Evolutionary conservation across 768 basidiomycete genomes (phyloP), one percentile per base, ranked within the genome.

Genomic region (Dentipellis fragilis): DNA sequence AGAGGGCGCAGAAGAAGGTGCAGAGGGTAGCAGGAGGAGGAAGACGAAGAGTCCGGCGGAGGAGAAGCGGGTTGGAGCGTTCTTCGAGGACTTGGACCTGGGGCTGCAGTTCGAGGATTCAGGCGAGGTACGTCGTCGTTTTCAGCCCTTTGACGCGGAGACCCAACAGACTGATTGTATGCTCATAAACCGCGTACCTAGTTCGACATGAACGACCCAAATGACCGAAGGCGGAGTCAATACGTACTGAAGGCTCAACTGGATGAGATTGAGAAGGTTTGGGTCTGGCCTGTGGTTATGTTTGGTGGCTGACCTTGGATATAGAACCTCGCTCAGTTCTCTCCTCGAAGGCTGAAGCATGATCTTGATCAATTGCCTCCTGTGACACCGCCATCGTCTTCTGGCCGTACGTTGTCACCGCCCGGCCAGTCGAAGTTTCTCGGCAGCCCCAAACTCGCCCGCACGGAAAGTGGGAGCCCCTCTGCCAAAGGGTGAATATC

Each of bases 251-350:
- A 75, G 61, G 81, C 83, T 16, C 79, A 85, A 65, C 70, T 92
- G 21, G 89, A 92, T 64, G 85, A 86, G 67, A 85, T 92, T 49
- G 89, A 92, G 65, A 78, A 77, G 75, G 87, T 77, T 49, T 34
- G 61, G 74, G 7, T 63, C 17, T 40, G 51, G 8, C 21, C 23
- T 40, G 45, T 48, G 57, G 42, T 4, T 52, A 29, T 12, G 4
- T 14, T 2, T 14, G 8, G 12, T 42, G 19, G 42, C 16, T 22
- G 42, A 29, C 50, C 5, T 4, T 38, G 6, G 11, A 21, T 59
- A 22, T 60, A 86, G 83, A 78, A 78, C 53, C 73, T 87, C 63
- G 81, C 78, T 12, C 81, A 83, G 57, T 79, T 87, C 52, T 87
- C 85, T 35, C 85, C 85, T 6, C 78, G 78, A 16, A 57, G 57